These are phyloP conservation scores for Fusarium incarnatum DNA, from an alignment of 2,329 filamentous ascomycete species.

Conservation along the genomic window DNA sequence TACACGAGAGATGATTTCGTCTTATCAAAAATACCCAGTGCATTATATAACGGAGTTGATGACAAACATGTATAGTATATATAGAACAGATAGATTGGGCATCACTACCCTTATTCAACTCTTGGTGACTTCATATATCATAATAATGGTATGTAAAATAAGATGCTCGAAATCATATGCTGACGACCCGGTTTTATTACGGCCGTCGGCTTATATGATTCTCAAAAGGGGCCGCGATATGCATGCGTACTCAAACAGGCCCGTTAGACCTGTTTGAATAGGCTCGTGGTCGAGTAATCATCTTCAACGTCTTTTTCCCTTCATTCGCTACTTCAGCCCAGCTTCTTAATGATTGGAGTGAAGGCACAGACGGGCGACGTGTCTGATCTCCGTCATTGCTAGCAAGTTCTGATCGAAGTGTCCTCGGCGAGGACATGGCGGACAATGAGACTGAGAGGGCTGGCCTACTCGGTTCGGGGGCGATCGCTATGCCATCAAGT, in stretches of 20 bases:
- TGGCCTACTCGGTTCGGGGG: constrained; percentile 43
- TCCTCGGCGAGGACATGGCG: constrained; percentile 50
- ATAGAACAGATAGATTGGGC: neutral
- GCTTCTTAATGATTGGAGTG: constrained; percentile 53
- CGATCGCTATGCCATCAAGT: constrained; percentile 6
- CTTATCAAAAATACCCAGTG: constrained; percentile 23
- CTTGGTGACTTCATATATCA: constrained; percentile 14
- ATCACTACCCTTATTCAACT: constrained; percentile 15
- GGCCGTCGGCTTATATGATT: neutral
- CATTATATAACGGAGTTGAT: constrained; percentile 12
- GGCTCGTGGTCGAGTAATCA: constrained; percentile 33
- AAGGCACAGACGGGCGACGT: constrained; percentile 44
- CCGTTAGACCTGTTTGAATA: constrained; percentile 35
- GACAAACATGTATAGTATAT: neutral
- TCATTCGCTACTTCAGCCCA: constrained; percentile 56
- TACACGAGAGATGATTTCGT: neutral
- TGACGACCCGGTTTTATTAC: neutral
- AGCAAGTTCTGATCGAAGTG: constrained; percentile 34
- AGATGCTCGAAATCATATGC: neutral
- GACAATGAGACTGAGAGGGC: constrained; percentile 46
- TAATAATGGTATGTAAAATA: constrained; percentile 20
- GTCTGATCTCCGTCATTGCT: constrained; percentile 36
- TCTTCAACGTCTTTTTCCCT: constrained; percentile 32
- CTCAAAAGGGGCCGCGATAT: neutral
- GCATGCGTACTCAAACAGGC: neutral